Evolutionary conservation across 176 grass and related monocot genomes (phyloP).

Genomic region (Hordeum marinum): DNA sequence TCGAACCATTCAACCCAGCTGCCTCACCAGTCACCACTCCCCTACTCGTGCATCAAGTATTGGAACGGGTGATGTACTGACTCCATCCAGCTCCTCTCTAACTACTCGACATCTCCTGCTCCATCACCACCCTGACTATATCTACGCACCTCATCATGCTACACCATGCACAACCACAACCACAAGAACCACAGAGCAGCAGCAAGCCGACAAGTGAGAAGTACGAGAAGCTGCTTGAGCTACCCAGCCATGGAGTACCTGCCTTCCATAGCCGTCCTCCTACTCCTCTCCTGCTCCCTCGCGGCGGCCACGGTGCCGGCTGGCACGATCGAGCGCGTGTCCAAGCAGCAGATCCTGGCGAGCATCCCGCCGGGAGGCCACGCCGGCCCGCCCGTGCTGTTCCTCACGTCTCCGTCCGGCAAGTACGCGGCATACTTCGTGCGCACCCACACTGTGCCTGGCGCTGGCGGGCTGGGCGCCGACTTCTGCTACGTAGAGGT

Average conservation of each 20-base stretch:
- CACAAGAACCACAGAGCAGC: background rate
- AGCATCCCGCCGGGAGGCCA: conserved; percentile 36
- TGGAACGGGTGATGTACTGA: conserved; percentile 16
- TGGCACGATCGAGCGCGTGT: conserved; percentile 51
- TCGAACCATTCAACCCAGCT: background rate
- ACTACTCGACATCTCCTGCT: conserved; percentile 2
- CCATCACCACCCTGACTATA: conserved; percentile 3
- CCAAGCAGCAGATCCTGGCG: conserved; percentile 79
- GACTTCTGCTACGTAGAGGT: conserved; percentile 94
- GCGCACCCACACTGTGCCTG: conserved; percentile 43
- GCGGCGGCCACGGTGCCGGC: background rate
- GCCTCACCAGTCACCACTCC: background rate
- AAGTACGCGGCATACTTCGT: conserved; percentile 66
- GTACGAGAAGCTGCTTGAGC: background rate
- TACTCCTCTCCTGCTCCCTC: conserved; percentile 4
- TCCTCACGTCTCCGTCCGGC: conserved; percentile 66
- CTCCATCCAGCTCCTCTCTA: background rate
- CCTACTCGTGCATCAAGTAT: background rate
- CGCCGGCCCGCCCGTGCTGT: conserved; percentile 32
- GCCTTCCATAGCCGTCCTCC: background rate
- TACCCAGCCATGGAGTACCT: background rate
- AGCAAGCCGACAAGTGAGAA: background rate
- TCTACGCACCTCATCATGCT: background rate
- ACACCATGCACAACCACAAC: background rate
- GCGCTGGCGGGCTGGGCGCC: conserved; percentile 66